Evolutionary conservation across 768 basidiomycete genomes (phyloP).

Genomic region (Panaeolus papilionaceus): DNA sequence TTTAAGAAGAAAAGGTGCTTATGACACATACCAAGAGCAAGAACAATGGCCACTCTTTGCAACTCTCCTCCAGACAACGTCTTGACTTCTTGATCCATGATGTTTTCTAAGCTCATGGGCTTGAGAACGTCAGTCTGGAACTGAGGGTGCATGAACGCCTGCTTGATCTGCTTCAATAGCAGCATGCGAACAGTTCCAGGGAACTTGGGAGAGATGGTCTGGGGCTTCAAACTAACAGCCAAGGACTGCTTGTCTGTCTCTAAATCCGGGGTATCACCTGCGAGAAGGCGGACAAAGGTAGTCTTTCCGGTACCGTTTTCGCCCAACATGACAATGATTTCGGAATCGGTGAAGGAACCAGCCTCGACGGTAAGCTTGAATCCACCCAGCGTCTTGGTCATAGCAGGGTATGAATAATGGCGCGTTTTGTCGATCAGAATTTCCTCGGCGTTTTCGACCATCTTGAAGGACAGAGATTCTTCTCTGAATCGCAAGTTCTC

Average conservation of each 20-base stretch:
- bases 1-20: slow-evolving; percentile 8
- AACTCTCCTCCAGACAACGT: slow-evolving; percentile 98
- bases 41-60: slow-evolving; percentile 95
- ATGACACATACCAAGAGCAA: slow-evolving; percentile 73
- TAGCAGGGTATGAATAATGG: slow-evolving; percentile 90
- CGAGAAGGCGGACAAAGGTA: slow-evolving; percentile 94
- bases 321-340: slow-evolving; percentile 98
- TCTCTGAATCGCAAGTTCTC: slow-evolving; percentile 98
- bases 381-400: slow-evolving; percentile 94
- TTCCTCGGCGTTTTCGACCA: slow-evolving; percentile 96
- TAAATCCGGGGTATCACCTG: slow-evolving; percentile 89
- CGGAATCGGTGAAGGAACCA: slow-evolving; percentile 97
- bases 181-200: slow-evolving; percentile 96
- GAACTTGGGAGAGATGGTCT: slow-evolving; percentile 98
- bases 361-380: slow-evolving; percentile 95
- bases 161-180: slow-evolving; percentile 92
- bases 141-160: slow-evolving; percentile 98
- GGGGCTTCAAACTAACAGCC: slow-evolving; percentile 95
- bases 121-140: slow-evolving; percentile 99
- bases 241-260: slow-evolving; percentile 84
- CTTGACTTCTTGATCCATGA: slow-evolving; percentile 98
- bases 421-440: slow-evolving; percentile 84
- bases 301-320: slow-evolving; percentile 99
- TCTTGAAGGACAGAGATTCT: slow-evolving; percentile 95
- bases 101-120: slow-evolving; percentile 93